Percentiles rank a stretch among this genome's conserved stretches.
Conservation (phyloP, 306 rosid species). For the Luffa aegyptiaca region DNA sequence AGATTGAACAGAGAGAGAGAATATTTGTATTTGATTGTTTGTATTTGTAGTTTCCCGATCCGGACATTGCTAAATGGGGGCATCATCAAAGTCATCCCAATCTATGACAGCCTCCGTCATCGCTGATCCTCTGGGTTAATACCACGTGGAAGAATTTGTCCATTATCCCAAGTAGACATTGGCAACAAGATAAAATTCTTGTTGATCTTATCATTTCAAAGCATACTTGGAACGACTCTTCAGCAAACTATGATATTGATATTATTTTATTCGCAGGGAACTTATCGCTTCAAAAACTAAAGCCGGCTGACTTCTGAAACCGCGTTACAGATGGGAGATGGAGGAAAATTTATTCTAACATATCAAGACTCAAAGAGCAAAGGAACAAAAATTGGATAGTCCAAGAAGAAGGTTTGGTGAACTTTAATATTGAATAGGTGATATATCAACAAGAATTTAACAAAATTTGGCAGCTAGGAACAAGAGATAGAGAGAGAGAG, state of each 20-base stretch:
- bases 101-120: slow-evolving; percentile 19
- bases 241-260: slow-evolving; percentile 8
- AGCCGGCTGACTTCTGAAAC: background rate
- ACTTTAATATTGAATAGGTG: background rate
- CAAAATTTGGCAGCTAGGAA: background rate
- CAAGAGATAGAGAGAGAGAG: background rate
- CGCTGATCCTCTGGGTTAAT: slow-evolving; percentile 20
- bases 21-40: background rate
- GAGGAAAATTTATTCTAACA: background rate
- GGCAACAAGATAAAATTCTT: slow-evolving; percentile 27
- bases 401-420: background rate
- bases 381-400: background rate
- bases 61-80: background rate
- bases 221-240: slow-evolving; percentile 25
- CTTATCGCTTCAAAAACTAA: background rate
- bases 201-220: slow-evolving; percentile 12
- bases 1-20: background rate
- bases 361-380: background rate
- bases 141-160: slow-evolving; percentile 21
- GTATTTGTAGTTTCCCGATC: background rate
- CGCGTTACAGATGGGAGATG: background rate
- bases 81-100: slow-evolving; percentile 5
- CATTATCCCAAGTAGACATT: background rate
- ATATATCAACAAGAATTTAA: background rate
- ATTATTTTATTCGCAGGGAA: background rate